Conservation (phyloP, 2,329 filamentous ascomycete genomes). For the Fusarium setosum region DNA sequence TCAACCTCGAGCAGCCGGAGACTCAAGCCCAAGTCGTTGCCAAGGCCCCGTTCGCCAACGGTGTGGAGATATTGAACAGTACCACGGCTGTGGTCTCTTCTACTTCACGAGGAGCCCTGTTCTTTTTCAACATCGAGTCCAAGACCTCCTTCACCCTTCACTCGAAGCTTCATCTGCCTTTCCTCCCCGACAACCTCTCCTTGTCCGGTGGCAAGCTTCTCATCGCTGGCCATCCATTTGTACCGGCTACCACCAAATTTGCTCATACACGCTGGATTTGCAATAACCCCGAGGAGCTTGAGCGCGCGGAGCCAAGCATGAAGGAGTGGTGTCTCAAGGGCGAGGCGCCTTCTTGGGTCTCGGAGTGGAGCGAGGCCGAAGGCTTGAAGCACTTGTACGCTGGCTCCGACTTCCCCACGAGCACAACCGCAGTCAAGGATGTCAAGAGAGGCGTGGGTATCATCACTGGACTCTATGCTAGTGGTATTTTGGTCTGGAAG, state of each 20-base stretch:
- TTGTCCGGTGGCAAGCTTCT: constrained; percentile 46
- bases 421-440: constrained; percentile 48
- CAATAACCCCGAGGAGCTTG: constrained; percentile 43
- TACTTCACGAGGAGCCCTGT: constrained; percentile 36
- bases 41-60: constrained; percentile 54
- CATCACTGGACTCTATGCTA: constrained; percentile 52
- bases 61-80: constrained; percentile 52
- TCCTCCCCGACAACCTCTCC: constrained; percentile 55
- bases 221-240: constrained; percentile 54
- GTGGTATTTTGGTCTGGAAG: constrained; percentile 47
- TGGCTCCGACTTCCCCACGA: constrained; percentile 48
- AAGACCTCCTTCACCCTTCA: constrained; percentile 1
- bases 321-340: constrained; percentile 1
- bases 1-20: constrained; percentile 35
- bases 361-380: constrained; percentile 48
- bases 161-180: constrained; percentile 44
- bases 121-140: constrained; percentile 13
- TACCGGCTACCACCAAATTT: constrained; percentile 47
- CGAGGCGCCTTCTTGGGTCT: constrained; percentile 44
- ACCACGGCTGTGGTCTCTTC: constrained; percentile 53
- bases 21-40: constrained; percentile 43
- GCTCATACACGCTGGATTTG: constrained; percentile 49
- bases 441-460: constrained; percentile 46
- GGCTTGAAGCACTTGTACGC: constrained; percentile 50
- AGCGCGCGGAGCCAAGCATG: constrained; percentile 18